Evolutionary conservation across 176 grass and related monocot species (phyloP).

Genomic region (Themeda triandra): DNA sequence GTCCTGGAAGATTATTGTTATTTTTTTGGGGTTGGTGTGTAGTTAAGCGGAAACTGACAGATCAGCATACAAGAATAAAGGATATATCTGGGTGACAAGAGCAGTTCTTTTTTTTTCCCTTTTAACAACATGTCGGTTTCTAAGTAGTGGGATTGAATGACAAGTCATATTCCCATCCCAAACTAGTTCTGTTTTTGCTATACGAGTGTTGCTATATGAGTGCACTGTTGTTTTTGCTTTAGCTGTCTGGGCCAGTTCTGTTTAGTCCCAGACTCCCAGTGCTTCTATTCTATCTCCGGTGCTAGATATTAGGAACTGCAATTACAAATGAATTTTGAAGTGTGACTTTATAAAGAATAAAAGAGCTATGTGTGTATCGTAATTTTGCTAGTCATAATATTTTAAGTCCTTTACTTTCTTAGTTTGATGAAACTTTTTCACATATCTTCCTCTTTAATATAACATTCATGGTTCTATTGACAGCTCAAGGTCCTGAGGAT

Average conservation of each 20-base stretch:
- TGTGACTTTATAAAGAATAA: not conserved
- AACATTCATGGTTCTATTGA: not conserved
- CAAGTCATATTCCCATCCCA: not conserved
- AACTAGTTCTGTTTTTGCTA: too few species aligned
- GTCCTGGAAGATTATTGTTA: not conserved
- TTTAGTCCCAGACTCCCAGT: not conserved
- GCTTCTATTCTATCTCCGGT: not conserved
- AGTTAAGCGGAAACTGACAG: not conserved
- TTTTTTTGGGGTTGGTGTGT: not conserved
- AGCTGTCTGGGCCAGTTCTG: not conserved
- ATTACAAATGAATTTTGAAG: not conserved
- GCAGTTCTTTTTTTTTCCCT: not conserved
- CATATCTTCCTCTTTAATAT: not conserved
- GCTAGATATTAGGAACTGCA: not conserved
- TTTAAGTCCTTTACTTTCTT: not conserved
- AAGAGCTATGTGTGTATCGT: not conserved
- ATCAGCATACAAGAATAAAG: not conserved
- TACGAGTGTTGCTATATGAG: not conserved
- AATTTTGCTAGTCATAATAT: not conserved
- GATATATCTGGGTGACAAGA: not conserved
- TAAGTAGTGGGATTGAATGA: not conserved
- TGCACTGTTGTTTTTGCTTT: not conserved
- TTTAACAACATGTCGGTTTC: not conserved
- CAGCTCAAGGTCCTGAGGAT: conserved; percentile 63
- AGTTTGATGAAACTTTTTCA: not conserved